A percentile compares a stretch with the other conserved stretches of the same genome.
Evolutionary conservation across 192 early-diverging fungal species (phyloP).

Genomic region (Anaeromyces robustus): DNA sequence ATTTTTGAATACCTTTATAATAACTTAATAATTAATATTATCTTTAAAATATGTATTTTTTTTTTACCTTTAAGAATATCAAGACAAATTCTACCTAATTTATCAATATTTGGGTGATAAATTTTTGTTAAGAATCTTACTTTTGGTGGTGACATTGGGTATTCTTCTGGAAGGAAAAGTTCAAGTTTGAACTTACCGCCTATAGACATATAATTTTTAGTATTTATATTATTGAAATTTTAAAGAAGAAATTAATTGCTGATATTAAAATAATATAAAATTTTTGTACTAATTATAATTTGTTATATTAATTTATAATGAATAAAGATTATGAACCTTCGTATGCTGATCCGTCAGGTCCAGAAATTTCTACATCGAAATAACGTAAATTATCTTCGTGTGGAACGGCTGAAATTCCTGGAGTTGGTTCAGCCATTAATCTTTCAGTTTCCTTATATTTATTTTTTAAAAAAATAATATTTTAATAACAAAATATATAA

Average conservation of each 20-base stretch:
- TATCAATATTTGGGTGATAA: constrained; percentile 99
- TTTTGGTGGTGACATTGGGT: constrained; percentile 97
- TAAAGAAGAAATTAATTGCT: no score
- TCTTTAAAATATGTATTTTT: no score
- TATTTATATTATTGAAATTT: no score
- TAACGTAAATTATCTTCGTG: constrained; percentile 93
- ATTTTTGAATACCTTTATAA: no score
- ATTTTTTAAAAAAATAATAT: no score
- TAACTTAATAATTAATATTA: no score
- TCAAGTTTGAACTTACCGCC: constrained; percentile 88
- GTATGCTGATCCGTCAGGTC: constrained; percentile 85
- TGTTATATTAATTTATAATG: no score
- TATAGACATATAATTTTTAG: no score
- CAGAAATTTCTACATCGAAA: constrained; percentile 87
- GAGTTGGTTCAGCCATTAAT: constrained; percentile 80
- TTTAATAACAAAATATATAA: no score
- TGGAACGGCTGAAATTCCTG: constrained; percentile 75
- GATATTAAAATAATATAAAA: no score
- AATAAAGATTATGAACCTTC: constrained; percentile 62
- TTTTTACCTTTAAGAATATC: constrained; percentile 85
- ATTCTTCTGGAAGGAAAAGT: constrained; percentile 90
- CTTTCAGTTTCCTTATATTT: constrained; percentile 77
- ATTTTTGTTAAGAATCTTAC: constrained; percentile 96
- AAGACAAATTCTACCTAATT: constrained; percentile 90
- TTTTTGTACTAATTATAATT: no score